Evolutionary conservation across 202 grass and related monocot species (phyloP).

Genomic region (Carex arenaria): DNA sequence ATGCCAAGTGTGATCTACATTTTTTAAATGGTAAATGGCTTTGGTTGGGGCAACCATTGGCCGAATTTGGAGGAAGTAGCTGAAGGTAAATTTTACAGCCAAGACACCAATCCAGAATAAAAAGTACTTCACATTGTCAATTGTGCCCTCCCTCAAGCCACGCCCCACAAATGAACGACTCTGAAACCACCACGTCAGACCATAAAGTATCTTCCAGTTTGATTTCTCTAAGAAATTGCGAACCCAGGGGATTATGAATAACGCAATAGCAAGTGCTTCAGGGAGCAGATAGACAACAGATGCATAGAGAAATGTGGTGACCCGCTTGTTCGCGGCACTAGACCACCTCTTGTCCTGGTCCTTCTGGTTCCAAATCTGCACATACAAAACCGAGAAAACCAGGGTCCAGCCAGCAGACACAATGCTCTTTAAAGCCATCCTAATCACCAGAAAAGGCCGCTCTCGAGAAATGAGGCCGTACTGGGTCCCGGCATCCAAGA

Average conservation of each 20-base stretch:
- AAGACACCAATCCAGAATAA: constrained; percentile 79
- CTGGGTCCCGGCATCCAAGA: constrained; percentile 81
- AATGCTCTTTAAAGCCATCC: constrained; percentile 82
- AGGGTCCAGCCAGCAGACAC: constrained; percentile 66
- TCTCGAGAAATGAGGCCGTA: constrained; percentile 69
- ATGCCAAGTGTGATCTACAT: constrained; percentile 59
- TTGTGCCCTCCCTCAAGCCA: constrained; percentile 72
- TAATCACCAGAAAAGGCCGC: constrained; percentile 44
- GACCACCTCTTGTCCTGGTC: constrained; percentile 39
- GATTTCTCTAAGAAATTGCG: constrained; percentile 83
- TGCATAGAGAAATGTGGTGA: constrained; percentile 58
- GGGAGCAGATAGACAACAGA: constrained; percentile 64
- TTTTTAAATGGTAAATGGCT: constrained; percentile 49
- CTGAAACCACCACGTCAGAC: constrained; percentile 96
- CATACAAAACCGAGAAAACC: constrained; percentile 53
- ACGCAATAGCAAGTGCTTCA: constrained; percentile 53
- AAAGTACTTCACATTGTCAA: constrained; percentile 72
- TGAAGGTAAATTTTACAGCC: constrained; percentile 74
- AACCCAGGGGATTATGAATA: constrained; percentile 84
- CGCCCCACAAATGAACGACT: constrained; percentile 82
- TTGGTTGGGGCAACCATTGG: constrained; percentile 79
- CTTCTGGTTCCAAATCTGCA: constrained; percentile 42
- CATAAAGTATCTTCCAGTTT: constrained; percentile 81
- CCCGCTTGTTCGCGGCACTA: constrained; percentile 21
- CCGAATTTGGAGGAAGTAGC: constrained; percentile 90